A percentile compares a stretch with the other conserved stretches of the same genome.
Conservation (phyloP, 225 moss, liverwort and hornwort genomes). For the Pseudoscleropodium purum region DNA sequence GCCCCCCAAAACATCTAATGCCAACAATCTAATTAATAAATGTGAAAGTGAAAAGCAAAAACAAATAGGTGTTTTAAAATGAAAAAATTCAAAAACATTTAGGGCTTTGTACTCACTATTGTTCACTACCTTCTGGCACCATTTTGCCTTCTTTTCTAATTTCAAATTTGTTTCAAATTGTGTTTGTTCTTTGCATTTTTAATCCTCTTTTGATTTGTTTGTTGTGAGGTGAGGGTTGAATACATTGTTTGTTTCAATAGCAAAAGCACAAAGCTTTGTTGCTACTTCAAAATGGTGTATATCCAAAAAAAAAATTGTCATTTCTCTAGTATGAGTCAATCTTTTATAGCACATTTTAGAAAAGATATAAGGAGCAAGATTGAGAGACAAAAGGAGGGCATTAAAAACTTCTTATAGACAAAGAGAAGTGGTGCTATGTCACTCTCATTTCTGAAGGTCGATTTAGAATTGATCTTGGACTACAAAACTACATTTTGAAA, state of each 20-base stretch:
- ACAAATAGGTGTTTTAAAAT: not conserved
- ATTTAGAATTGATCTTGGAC: not conserved
- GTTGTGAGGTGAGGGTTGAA: too few species aligned
- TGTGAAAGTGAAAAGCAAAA: not conserved
- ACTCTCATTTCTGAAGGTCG: fast-evolving
- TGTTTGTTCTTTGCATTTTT: too few species aligned
- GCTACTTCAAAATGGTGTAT: not conserved
- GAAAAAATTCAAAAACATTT: not conserved
- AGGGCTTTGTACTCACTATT: not conserved
- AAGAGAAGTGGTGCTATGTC: not conserved
- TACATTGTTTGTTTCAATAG: too few species aligned
- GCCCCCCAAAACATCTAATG: too few species aligned
- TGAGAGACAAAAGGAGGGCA: not conserved
- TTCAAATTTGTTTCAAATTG: too few species aligned
- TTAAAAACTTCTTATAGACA: not conserved
- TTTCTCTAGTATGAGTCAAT: not conserved
- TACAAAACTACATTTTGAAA: not conserved
- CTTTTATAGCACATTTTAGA: not conserved
- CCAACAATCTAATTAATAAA: too few species aligned
- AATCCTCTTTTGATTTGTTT: too few species aligned
- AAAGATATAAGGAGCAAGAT: not conserved
- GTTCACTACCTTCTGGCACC: fast-evolving
- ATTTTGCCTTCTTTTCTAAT: too few species aligned
- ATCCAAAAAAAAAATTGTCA: not conserved
- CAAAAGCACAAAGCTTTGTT: too few species aligned